Percentiles rank a stretch among this genome's conserved stretches.
Conservation (phyloP, 2,329 filamentous ascomycete genomes). For the Ceratocystis eucalypticola region DNA sequence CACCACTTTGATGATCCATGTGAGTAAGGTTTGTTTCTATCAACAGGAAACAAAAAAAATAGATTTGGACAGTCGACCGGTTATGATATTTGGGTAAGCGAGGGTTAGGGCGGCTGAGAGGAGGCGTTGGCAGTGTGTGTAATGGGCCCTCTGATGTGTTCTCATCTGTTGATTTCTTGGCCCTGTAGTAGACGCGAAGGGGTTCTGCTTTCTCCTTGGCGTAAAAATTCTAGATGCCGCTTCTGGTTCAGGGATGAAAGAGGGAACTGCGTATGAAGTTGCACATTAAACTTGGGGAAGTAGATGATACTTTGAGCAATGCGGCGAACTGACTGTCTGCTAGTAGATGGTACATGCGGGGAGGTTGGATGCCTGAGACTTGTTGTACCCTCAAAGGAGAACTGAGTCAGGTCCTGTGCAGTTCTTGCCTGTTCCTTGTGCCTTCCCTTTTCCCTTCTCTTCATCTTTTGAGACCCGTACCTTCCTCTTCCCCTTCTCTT, state of each 20-base stretch:
- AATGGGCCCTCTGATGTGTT: not conserved
- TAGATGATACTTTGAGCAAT: not conserved
- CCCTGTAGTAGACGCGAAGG: not conserved
- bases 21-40: not conserved
- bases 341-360: not conserved
- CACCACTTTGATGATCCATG: not conserved
- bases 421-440: too few species aligned
- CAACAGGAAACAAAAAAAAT: not conserved
- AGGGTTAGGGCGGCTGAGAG: not conserved
- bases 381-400: not conserved
- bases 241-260: not conserved
- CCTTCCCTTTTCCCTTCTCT: too few species aligned
- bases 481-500: not conserved
- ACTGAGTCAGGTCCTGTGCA: not conserved
- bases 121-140: not conserved
- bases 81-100: not conserved
- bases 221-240: not conserved
- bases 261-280: not conserved
- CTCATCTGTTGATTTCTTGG: not conserved
- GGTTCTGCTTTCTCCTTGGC: not conserved
- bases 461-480: too few species aligned
- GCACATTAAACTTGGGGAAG: not conserved
- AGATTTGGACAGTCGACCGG: not conserved
- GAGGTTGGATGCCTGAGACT: not conserved
- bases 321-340: not conserved